Percentiles rank a stretch among this genome's conserved stretches.
These are phyloP conservation scores for Goffeauzyma gilvescens DNA, from an alignment of 768 basidiomycete genomes.

Conservation along the genomic window DNA sequence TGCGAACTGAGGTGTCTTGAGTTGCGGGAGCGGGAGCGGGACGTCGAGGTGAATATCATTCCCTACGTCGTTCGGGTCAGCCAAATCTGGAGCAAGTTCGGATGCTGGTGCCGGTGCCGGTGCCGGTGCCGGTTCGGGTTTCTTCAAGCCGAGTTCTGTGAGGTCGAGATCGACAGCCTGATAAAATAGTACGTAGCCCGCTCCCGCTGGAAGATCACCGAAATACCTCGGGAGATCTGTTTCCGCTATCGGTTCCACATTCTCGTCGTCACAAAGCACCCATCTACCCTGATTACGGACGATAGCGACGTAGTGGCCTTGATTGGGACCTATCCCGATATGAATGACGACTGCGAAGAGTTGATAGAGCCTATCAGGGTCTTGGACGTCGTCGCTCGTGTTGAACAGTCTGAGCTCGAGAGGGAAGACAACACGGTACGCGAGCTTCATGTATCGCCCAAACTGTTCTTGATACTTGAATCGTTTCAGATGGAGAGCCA, in stretches of 20 bases:
- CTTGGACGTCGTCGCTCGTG: slow-evolving; percentile 77
- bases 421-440: slow-evolving; percentile 92
- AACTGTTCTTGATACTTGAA: slow-evolving; percentile 96
- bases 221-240: slow-evolving; percentile 81
- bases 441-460: slow-evolving; percentile 77
- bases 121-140: slow-evolving; percentile 5
- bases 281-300: slow-evolving; percentile 67
- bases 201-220: slow-evolving; percentile 59
- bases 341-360: slow-evolving; percentile 97
- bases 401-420: slow-evolving; percentile 88
- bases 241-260: slow-evolving; percentile 70
- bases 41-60: neutral
- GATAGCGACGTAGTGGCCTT: slow-evolving; percentile 93
- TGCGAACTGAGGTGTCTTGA: too few relatives aligned
- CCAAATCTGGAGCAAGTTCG: neutral
- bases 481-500: slow-evolving; percentile 87
- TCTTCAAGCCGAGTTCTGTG: slow-evolving; percentile 44
- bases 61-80: neutral
- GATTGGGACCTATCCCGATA: slow-evolving; percentile 93
- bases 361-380: slow-evolving; percentile 82
- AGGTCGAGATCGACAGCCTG: slow-evolving; percentile 76
- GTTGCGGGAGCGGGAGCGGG: too few relatives aligned
- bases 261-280: slow-evolving; percentile 92
- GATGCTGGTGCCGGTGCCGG: slow-evolving; percentile 3
- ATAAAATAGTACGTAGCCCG: slow-evolving; percentile 93